Conservation (phyloP, 129 eudicot genomes). For the Smallanthus sonchifolius region DNA sequence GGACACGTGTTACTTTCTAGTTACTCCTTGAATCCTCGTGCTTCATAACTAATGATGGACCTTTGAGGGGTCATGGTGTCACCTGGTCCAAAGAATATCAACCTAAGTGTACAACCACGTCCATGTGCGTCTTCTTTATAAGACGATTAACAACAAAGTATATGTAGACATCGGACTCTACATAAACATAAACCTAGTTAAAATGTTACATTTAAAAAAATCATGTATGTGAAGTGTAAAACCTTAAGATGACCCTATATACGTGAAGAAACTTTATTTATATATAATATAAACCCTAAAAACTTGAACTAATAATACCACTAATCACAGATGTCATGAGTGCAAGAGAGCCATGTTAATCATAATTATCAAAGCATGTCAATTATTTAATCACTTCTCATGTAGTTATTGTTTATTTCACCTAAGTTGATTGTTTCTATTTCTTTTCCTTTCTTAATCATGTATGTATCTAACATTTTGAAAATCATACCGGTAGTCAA, state of each 20-base stretch:
- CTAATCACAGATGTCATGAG: conserved; percentile 19
- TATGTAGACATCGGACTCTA: too few relatives aligned
- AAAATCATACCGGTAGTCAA: too few relatives aligned
- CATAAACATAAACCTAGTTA: too few relatives aligned
- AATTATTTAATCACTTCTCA: neutral
- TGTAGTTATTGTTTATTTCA: neutral
- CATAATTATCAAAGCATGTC: neutral
- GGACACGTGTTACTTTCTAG: too few relatives aligned
- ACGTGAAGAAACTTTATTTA: neutral
- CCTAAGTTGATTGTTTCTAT: neutral
- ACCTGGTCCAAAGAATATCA: too few relatives aligned
- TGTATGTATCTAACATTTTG: too few relatives aligned
- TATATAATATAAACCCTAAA: neutral
- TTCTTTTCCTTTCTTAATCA: neutral
- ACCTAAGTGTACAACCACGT: too few relatives aligned
- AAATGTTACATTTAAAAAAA: neutral
- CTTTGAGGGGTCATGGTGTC: too few relatives aligned
- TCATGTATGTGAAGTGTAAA: neutral
- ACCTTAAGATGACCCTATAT: neutral
- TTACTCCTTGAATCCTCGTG: too few relatives aligned
- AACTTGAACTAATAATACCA: neutral
- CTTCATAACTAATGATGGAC: too few relatives aligned
- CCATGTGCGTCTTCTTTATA: too few relatives aligned
- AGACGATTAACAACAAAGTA: too few relatives aligned
- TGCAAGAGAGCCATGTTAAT: neutral